A percentile compares a stretch with the other conserved stretches of the same genome.
These are phyloP conservation scores for Ophiocytium majus DNA, from an alignment of 352 stramenopile genomes.

Conservation along the genomic window DNA sequence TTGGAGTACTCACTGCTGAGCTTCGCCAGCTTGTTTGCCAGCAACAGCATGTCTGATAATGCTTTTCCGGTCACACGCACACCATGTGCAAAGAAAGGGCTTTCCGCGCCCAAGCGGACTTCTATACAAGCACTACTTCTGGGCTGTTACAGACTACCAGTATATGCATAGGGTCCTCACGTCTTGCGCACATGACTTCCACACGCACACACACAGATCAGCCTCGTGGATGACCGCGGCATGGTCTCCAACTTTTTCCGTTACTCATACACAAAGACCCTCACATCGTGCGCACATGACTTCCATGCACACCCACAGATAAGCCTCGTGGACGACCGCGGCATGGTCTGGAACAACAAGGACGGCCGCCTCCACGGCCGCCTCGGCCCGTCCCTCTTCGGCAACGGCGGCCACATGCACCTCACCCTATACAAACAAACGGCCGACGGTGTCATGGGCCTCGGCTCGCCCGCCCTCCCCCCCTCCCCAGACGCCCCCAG, in stretches of 20 bases:
- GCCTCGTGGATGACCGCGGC: conserved; percentile 48
- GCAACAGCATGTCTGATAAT: too few relatives aligned
- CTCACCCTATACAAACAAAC: conserved; percentile 29
- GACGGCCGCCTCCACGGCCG: conserved; percentile 48
- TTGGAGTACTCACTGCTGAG: too few relatives aligned
- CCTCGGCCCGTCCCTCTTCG: conserved; percentile 44
- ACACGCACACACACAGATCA: conserved; percentile 34
- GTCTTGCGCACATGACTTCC: too few relatives aligned
- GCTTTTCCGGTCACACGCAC: too few relatives aligned
- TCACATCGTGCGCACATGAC: too few relatives aligned
- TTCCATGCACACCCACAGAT: conserved; percentile 22
- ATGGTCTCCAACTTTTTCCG: conserved; percentile 50
- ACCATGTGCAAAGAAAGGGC: too few relatives aligned
- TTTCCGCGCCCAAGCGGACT: too few relatives aligned
- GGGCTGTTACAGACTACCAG: too few relatives aligned
- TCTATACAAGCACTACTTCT: too few relatives aligned
- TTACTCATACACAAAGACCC: too few relatives aligned
- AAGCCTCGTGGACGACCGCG: conserved; percentile 50
- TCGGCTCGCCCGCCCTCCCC: not conserved
- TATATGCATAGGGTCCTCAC: too few relatives aligned
- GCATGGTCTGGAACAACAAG: conserved; percentile 55
- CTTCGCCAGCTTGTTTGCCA: too few relatives aligned
- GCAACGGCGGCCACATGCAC: conserved; percentile 54
- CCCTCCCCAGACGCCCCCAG: not conserved
- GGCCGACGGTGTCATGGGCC: not conserved